phyloP scores from a whole-genome alignment of 176 grass and related monocot species.

The Cenchrus americanus region DNA sequence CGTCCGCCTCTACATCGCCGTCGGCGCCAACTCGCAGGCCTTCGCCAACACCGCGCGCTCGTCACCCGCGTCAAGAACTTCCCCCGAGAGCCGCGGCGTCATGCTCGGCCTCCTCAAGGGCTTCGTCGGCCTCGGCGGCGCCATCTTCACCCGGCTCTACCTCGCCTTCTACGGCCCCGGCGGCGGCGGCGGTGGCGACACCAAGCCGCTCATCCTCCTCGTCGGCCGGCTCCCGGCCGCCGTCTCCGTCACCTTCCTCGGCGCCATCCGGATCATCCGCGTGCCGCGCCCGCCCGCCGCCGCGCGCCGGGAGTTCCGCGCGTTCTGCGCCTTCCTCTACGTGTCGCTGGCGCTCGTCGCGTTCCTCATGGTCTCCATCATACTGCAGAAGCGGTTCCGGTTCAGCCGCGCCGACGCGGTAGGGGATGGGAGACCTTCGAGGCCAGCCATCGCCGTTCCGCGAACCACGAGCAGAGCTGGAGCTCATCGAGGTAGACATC shows the following conservation, averaged over 20 bases:
- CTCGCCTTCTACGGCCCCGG: slow-evolving; percentile 59
- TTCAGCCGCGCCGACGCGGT: slow-evolving; percentile 41
- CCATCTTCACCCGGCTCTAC: slow-evolving; percentile 80
- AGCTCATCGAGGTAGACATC: too few species aligned
- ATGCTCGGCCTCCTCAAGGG: slow-evolving; percentile 79
- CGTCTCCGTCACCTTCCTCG: slow-evolving; percentile 46
- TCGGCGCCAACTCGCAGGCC: too few species aligned
- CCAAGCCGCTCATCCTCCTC: slow-evolving; percentile 54
- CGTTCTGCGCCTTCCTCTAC: slow-evolving; percentile 40
- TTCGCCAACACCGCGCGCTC: too few species aligned
- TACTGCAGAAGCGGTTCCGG: slow-evolving; percentile 25
- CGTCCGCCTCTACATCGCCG: too few species aligned
- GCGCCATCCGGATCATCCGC: slow-evolving; percentile 45
- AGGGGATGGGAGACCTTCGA: too few species aligned
- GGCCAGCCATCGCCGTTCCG: too few species aligned
- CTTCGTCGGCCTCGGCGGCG: slow-evolving; percentile 81
- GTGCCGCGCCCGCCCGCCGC: neutral
- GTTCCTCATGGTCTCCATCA: slow-evolving; percentile 36
- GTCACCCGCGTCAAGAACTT: too few species aligned
- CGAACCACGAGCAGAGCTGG: too few species aligned
- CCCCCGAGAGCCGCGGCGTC: too few species aligned
- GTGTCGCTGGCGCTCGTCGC: slow-evolving; percentile 35
- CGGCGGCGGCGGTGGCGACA: neutral
- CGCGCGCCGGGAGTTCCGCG: slow-evolving; percentile 13
- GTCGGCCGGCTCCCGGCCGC: slow-evolving; percentile 55